Percentiles rank a stretch among this genome's conserved stretches.
phyloP scores from a whole-genome alignment of 306 rosid genomes.

The Ormosia emarginata region DNA sequence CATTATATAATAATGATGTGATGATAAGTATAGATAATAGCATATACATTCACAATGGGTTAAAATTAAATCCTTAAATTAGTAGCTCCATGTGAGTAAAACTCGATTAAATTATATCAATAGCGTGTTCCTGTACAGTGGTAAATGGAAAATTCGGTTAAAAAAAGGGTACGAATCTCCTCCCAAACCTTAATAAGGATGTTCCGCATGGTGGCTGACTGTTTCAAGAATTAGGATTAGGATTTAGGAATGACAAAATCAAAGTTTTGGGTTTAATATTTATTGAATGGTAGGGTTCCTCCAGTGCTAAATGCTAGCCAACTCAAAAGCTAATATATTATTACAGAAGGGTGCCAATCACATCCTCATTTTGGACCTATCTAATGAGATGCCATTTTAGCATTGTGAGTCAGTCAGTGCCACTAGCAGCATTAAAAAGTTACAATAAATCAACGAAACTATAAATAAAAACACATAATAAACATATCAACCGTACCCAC shows the following conservation, averaged over 20 bases:
- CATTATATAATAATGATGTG: too few relatives aligned
- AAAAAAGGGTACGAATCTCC: background rate
- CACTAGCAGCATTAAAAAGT: background rate
- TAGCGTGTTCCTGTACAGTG: too few relatives aligned
- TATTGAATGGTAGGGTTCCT: conserved; percentile 11
- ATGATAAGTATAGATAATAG: too few relatives aligned
- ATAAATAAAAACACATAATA: background rate
- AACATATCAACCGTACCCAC: background rate
- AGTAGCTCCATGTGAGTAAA: too few relatives aligned
- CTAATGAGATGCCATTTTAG: conserved; percentile 28
- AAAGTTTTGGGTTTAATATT: background rate
- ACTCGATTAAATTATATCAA: too few relatives aligned
- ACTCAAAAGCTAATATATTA: conserved; percentile 5
- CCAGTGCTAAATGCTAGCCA: conserved; percentile 7
- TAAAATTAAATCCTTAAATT: too few relatives aligned
- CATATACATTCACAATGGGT: too few relatives aligned
- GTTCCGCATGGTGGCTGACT: background rate
- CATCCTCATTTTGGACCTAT: conserved; percentile 7
- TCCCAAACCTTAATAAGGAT: background rate
- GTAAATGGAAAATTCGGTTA: too few relatives aligned
- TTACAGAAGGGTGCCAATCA: conserved; percentile 25
- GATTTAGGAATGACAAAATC: background rate
- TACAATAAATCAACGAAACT: conserved; percentile 18
- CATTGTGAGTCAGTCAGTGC: background rate
- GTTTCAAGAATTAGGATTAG: background rate